Conservation (phyloP, 371 early-diverging fungal species). For the Mortierella sp. region DNA sequence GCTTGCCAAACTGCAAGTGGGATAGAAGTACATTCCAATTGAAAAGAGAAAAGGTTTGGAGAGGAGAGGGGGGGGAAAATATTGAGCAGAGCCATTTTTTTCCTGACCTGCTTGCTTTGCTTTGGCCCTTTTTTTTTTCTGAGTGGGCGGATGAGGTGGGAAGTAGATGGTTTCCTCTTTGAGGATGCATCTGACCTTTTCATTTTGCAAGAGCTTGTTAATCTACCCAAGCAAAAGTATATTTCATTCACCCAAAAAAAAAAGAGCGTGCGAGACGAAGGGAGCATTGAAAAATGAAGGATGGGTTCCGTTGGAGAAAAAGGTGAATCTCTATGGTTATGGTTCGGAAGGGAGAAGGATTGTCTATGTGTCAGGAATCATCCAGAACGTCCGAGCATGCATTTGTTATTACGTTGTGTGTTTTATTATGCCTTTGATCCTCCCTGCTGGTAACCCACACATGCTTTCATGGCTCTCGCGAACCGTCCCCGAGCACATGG, state of each 20-base stretch:
- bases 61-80: neutral
- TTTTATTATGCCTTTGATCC: neutral
- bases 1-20: neutral
- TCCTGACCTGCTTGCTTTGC: neutral
- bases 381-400: neutral
- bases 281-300: neutral
- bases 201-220: neutral
- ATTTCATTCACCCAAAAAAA: neutral
- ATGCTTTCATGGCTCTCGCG: neutral
- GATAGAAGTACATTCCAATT: neutral
- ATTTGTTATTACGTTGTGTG: neutral
- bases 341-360: neutral
- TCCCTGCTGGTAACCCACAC: neutral
- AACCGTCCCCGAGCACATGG: neutral
- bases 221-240: neutral
- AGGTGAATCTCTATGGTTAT: neutral
- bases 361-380: neutral
- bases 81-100: neutral
- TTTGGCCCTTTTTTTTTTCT: slow-evolving; percentile 5
- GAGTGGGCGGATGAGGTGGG: neutral
- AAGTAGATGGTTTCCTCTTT: neutral
- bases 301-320: neutral
- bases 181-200: neutral
- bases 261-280: neutral
- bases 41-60: neutral